Base-by-base conservation (phyloP, 495 filamentous ascomycete species). In the Aspergillus leporis region DNA sequence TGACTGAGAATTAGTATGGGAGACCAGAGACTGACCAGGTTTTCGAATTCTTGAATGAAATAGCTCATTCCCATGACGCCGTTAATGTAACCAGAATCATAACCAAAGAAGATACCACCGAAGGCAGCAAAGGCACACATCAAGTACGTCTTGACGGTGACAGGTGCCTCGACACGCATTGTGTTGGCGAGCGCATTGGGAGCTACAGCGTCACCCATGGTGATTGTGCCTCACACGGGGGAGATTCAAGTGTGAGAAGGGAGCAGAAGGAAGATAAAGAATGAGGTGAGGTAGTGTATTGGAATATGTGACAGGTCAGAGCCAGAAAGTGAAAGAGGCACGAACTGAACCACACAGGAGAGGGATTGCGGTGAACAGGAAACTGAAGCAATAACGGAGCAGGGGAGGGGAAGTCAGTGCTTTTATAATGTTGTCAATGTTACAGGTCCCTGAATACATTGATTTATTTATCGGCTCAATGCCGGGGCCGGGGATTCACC, bases 121-220 rank as follows among this genome's bases (percentile, higher is more conserved):
- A 84, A 84, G 46, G 82, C 74, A 22, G 82, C 81, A 56, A 85
- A 85, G 56, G 79, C 82, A 64, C 82, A 85, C 73, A 85, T 82
- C 16, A 85, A 57, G 70, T 85, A 85, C 32, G 86, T 85, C 76
- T 82, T 85, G 59, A 78, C 36, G 49, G 84, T 87, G 62, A 87
- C 78, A 16, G 86, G 86, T 13, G 86, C 84, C 75, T 89, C 86
- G 64, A 85, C 66, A 55, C 64, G 64, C 65, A 63, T 65, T 54
- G 58, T 55, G 30, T 59, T 47, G 46, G 66, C 19, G 5, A 47
- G 19, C 8, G 43, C 43, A 23, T 22, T 43, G 8, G 40, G 40
- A 21, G 40, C 51, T 34, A 46, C 51, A 41, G 60, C 60, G 40
- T 61, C 58, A 49, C 59, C 60, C 64, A 65, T 66, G 53, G 54